Conservation (phyloP, 106 monocot species). For the Posidonia australis region DNA sequence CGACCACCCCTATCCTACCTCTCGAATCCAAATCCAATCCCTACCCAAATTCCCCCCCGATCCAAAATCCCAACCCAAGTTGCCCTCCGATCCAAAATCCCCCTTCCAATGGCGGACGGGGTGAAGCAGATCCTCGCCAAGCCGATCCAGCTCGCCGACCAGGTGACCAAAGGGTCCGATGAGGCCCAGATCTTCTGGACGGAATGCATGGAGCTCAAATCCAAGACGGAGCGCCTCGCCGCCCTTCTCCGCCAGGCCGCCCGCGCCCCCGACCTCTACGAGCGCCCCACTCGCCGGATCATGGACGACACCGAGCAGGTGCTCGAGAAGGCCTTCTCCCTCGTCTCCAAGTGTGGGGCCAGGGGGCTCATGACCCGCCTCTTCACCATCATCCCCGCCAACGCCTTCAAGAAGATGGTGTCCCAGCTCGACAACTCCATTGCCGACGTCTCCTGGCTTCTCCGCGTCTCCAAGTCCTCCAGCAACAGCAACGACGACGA, state of each 20-base stretch:
- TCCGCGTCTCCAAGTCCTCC: conserved; percentile 57
- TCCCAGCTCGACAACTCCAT: conserved; percentile 66
- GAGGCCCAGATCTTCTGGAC: conserved; percentile 32
- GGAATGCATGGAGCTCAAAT: conserved; percentile 60
- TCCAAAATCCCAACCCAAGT: neutral
- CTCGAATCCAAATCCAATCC: neutral
- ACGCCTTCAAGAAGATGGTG: conserved; percentile 54
- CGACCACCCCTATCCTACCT: neutral
- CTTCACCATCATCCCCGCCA: conserved; percentile 68
- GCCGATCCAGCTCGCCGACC: conserved; percentile 81
- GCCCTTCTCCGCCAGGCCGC: conserved; percentile 73
- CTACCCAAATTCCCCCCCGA: neutral
- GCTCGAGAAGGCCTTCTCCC: conserved; percentile 56
- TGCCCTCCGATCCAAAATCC: no score
- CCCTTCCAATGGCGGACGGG: conserved; percentile 62
- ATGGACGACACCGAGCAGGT: conserved; percentile 67
- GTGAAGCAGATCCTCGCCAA: conserved; percentile 55
- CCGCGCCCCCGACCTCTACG: conserved; percentile 70
- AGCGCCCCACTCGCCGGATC: conserved; percentile 85
- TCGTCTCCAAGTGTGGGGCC: conserved; percentile 52
- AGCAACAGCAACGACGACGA: conserved; percentile 22
- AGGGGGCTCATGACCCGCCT: conserved; percentile 44
- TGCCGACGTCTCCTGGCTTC: conserved; percentile 82
- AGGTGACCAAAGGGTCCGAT: conserved; percentile 50
- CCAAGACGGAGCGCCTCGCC: conserved; percentile 49